Conservation (phyloP, 768 basidiomycete species). For the Strobilomyces confusus region DNA sequence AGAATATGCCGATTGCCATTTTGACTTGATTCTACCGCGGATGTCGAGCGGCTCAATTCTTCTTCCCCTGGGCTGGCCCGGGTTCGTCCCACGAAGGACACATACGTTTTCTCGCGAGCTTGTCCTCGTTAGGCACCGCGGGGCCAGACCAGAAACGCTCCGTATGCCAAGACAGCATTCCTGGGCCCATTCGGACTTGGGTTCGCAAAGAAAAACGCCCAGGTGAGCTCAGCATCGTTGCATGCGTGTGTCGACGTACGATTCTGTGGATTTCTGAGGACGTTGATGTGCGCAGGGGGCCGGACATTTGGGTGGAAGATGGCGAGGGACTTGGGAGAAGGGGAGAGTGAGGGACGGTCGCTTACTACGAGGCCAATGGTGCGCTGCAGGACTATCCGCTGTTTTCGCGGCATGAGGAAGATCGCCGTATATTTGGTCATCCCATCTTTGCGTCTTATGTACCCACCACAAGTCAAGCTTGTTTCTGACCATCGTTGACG, state of each 20-base stretch:
- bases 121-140: slow-evolving; percentile 19
- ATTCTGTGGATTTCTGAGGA: slow-evolving; percentile 56
- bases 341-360: slow-evolving; percentile 36
- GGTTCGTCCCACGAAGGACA: slow-evolving; percentile 25
- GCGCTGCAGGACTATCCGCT: slow-evolving; percentile 51
- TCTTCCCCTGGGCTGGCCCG: slow-evolving; percentile 30
- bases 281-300: slow-evolving; percentile 57
- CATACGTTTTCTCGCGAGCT: slow-evolving; percentile 35
- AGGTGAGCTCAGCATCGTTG: slow-evolving; percentile 57
- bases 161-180: slow-evolving; percentile 32
- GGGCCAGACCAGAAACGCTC: background rate
- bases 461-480: too few species aligned
- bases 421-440: slow-evolving; percentile 56
- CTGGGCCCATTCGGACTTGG: slow-evolving; percentile 46
- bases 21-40: slow-evolving; percentile 15
- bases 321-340: slow-evolving; percentile 49
- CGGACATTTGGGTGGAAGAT: slow-evolving; percentile 45
- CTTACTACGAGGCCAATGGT: slow-evolving; percentile 49
- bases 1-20: slow-evolving; percentile 11
- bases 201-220: slow-evolving; percentile 45
- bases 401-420: slow-evolving; percentile 47
- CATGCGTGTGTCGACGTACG: slow-evolving; percentile 34
- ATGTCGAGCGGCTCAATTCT: slow-evolving; percentile 32
- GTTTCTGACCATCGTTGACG: slow-evolving; percentile 3
- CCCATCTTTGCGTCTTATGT: too few species aligned